Conservation (phyloP, 2,329 filamentous ascomycete genomes). For the Cordyceps fumosorosea region DNA sequence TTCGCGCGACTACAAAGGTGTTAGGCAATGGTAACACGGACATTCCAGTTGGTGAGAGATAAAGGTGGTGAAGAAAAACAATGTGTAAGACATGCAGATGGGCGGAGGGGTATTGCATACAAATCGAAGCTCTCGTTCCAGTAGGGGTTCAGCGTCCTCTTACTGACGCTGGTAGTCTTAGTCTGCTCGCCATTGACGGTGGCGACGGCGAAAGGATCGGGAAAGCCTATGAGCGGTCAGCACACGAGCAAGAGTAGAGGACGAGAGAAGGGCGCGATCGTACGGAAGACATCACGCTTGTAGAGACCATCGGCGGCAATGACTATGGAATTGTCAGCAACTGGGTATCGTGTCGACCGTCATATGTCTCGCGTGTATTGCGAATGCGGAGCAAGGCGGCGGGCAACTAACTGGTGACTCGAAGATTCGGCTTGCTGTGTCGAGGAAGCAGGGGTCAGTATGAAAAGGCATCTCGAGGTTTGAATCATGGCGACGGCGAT, state of each 20-base stretch:
- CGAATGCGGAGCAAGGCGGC: background rate
- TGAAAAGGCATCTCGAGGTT: slow-evolving; percentile 7
- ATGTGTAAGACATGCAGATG: background rate
- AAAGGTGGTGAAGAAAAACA: background rate
- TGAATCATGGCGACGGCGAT: slow-evolving; percentile 11
- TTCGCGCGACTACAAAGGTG: slow-evolving; percentile 63
- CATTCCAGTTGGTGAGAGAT: background rate
- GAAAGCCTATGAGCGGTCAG: slow-evolving; percentile 63
- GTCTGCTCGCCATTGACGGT: slow-evolving; percentile 98
- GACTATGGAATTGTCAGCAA: slow-evolving; percentile 55
- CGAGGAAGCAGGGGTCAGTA: slow-evolving; percentile 23
- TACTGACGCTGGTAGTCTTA: slow-evolving; percentile 94
- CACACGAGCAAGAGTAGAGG: slow-evolving; percentile 21
- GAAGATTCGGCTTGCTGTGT: slow-evolving; percentile 72
- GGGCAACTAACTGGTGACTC: slow-evolving; percentile 74
- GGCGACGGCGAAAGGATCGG: slow-evolving; percentile 94
- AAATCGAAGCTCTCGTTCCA: slow-evolving; percentile 99
- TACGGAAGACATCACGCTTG: slow-evolving; percentile 99
- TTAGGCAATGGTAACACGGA: slow-evolving; percentile 6
- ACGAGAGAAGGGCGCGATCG: slow-evolving; percentile 26
- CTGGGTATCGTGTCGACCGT: slow-evolving; percentile 13
- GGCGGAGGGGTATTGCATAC: slow-evolving; percentile 47
- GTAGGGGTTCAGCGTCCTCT: slow-evolving; percentile 97
- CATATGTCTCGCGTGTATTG: background rate
- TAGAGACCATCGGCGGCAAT: slow-evolving; percentile 98